phyloP scores from a whole-genome alignment of 176 grass and related monocot species.

The Zea mays region Zm-B73-REFERENCE-NAM-5.0 NC_050098.1:177694001-177694500 shows the following conservation, averaged over 20 bases:
- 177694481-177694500: conserved; percentile 39
- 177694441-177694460: background rate
- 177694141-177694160: conserved; percentile 22
- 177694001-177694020: conserved; percentile 1
- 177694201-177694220: conserved; percentile 40
- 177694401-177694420: conserved; percentile 27
- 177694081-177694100: conserved; percentile 32
- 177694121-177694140: conserved; percentile 47
- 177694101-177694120: conserved; percentile 57
- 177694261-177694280: conserved; percentile 35
- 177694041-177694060: conserved; percentile 38
- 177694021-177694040: conserved; percentile 32
- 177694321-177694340: conserved; percentile 30
- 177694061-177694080: conserved; percentile 36
- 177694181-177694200: conserved; percentile 40
- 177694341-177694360: background rate
- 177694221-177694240: conserved; percentile 47
- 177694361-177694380: conserved; percentile 43
- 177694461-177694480: conserved; percentile 30
- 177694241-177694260: conserved; percentile 25
- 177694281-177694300: background rate
- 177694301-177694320: conserved; percentile 36
- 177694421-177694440: conserved; percentile 15
- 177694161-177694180: conserved; percentile 38
- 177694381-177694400: conserved; percentile 33